Conservation (phyloP, 2,329 filamentous ascomycete genomes). For the Fusarium neocosmosporiellum region DNA sequence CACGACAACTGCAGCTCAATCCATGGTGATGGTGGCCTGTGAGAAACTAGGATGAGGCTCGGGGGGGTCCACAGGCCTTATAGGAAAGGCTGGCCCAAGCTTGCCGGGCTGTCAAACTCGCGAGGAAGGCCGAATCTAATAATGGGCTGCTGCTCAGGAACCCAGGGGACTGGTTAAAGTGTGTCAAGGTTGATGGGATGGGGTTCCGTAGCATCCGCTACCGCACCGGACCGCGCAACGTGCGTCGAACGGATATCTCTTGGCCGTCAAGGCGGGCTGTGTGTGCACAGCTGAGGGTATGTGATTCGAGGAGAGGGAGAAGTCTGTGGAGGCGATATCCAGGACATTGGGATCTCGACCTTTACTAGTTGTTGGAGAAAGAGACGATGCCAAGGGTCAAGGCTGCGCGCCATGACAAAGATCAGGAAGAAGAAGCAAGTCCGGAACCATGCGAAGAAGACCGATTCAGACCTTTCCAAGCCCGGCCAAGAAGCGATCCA, state of each 20-base stretch:
- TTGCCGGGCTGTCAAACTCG: not conserved
- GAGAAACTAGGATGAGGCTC: slow-evolving; percentile 19
- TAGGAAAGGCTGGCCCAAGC: slow-evolving; percentile 20
- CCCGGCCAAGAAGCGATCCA: not conserved
- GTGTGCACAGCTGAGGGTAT: slow-evolving; percentile 32
- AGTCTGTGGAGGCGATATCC: not conserved
- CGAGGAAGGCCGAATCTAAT: slow-evolving; percentile 7
- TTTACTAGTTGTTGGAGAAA: not conserved
- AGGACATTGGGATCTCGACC: slow-evolving; percentile 15
- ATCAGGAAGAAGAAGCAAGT: not conserved
- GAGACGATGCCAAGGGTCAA: slow-evolving; percentile 1
- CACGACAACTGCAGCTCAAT: slow-evolving; percentile 36
- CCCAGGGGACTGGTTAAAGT: slow-evolving; percentile 32
- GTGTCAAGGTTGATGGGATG: slow-evolving; percentile 2
- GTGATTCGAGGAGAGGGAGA: slow-evolving; percentile 32
- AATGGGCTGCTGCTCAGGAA: slow-evolving; percentile 1
- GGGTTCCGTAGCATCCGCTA: slow-evolving; percentile 9
- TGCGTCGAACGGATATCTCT: slow-evolving; percentile 6
- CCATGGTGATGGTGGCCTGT: slow-evolving; percentile 23
- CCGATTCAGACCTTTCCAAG: not conserved
- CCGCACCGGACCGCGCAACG: slow-evolving; percentile 11
- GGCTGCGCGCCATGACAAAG: slow-evolving; percentile 17
- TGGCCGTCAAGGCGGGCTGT: slow-evolving; percentile 13
- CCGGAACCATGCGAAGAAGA: slow-evolving; percentile 5
- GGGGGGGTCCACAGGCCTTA: slow-evolving; percentile 7